These are phyloP conservation scores for Balamuthia mandrillaris DNA, from an alignment of 208 protist genomes.

Conservation along the genomic window DNA sequence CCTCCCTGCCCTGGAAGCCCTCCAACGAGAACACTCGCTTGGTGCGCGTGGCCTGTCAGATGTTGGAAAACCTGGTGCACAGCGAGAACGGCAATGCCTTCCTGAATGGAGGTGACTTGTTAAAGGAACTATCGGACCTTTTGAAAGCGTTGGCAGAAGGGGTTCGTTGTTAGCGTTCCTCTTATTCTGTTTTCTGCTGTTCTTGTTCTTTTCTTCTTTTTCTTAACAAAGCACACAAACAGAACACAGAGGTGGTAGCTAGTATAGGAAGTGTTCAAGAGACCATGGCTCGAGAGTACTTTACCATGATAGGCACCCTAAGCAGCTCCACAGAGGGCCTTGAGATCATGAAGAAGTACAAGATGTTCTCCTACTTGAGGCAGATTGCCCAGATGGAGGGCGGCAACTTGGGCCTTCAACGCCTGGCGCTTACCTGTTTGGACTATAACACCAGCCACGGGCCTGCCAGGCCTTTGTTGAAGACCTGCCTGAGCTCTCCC, in stretches of 20 bases:
- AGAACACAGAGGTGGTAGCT: too few species aligned
- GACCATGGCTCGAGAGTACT: conserved; percentile 61
- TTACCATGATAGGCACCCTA: conserved; percentile 54
- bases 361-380: conserved; percentile 52
- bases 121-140: conserved; percentile 17
- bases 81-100: conserved; percentile 25
- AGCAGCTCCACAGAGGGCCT: conserved; percentile 18
- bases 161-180: background rate
- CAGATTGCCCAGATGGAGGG: conserved; percentile 44
- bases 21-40: conserved; percentile 29
- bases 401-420: conserved; percentile 48
- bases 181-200: too few species aligned
- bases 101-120: conserved; percentile 12
- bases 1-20: conserved; percentile 52
- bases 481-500: background rate
- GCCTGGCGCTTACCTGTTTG: conserved; percentile 50
- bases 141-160: conserved; percentile 9
- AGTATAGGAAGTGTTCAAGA: conserved; percentile 40
- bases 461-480: conserved; percentile 1
- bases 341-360: conserved; percentile 43
- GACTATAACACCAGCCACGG: conserved; percentile 48
- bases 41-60: conserved; percentile 33
- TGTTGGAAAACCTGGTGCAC: conserved; percentile 13
- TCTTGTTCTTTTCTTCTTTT: too few species aligned
- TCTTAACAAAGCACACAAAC: too few species aligned